These are phyloP conservation scores for Sambucus nigra DNA, from an alignment of 129 eudicot genomes.

Conservation along the genomic window DNA sequence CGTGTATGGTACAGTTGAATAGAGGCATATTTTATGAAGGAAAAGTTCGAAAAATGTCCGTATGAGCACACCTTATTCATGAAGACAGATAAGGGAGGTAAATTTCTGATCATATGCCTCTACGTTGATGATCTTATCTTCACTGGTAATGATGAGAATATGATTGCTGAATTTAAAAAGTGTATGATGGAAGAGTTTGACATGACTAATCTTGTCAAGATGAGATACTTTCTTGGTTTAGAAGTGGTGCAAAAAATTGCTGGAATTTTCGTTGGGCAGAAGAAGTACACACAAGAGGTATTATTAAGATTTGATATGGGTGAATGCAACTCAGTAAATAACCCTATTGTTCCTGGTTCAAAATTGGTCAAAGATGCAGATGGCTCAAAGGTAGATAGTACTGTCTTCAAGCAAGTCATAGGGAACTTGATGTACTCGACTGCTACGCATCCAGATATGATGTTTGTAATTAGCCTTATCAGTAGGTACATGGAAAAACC, in stretches of 20 bases:
- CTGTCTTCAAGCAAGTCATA: not conserved
- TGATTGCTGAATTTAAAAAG: not conserved
- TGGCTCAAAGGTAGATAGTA: not conserved
- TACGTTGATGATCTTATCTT: not conserved
- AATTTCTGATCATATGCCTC: not conserved
- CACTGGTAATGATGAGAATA: not conserved
- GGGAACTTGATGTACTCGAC: not conserved
- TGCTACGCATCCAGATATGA: too few species aligned
- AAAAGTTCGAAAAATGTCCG: not conserved
- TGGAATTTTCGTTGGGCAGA: not conserved
- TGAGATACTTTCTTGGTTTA: too few species aligned
- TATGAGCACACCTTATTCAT: not conserved
- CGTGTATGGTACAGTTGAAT: not conserved
- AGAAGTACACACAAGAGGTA: not conserved
- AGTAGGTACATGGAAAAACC: too few species aligned
- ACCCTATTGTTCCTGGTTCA: not conserved
- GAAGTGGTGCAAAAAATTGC: too few species aligned
- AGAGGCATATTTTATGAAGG: too few species aligned
- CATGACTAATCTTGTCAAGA: not conserved
- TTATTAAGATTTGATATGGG: not conserved
- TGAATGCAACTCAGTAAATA: not conserved
- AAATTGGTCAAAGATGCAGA: not conserved
- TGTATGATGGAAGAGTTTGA: not conserved
- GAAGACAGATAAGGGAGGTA: not conserved
- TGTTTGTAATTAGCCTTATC: too few species aligned